Base-by-base conservation (phyloP, 2,329 filamentous ascomycete species). In the Apiospora hydei region DNA sequence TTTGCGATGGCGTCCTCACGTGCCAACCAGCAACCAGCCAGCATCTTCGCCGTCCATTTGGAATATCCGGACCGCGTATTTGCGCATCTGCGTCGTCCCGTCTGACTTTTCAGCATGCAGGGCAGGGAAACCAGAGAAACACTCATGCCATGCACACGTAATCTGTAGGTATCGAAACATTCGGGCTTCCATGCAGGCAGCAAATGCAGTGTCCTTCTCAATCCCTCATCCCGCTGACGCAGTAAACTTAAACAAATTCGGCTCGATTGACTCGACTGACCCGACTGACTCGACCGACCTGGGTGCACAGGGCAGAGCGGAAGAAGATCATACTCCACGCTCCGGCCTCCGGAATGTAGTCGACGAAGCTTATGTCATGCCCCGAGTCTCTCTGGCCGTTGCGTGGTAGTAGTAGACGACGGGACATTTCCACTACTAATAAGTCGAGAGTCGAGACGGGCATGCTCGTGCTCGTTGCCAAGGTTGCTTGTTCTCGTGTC, bases 401-500 rank as follows among this genome's bases (percentile, higher is more conserved):
- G 34, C 5, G 34, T 38, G 7, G 34, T 41, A 38, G 34, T 34
- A 34, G 34, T 41, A 24, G 30, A 38, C 53, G 53, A 61, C 53
- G 30, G 53, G 30, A 57, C 30, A 10, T 21, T 61, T 61, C 16
- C 30, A 34, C 30, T 38, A 34, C 30, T 61, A 61, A 10, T 57
- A 18, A 18, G 24, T 24, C 13, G 51, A 18, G 4, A 4, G 11
- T 34, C 34, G 34, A 38, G 34, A 10, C 2, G 34, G 14, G 47
- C 6, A 14, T 7, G 21, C 57, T 64, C 57, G 57, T 41, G 30
- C 34, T 26, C 49, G 7, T 24, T 51, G 68, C 68, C 68, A 69
- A 57, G 67, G 47, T 57, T 53, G 67, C 67, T 69, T 69, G 67
- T 49, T 69, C 51, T 53, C 7, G 53, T 21, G 18, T 26, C 49